phyloP scores from a whole-genome alignment of 768 basidiomycete genomes.

The Phallus indusiatus region DNA sequence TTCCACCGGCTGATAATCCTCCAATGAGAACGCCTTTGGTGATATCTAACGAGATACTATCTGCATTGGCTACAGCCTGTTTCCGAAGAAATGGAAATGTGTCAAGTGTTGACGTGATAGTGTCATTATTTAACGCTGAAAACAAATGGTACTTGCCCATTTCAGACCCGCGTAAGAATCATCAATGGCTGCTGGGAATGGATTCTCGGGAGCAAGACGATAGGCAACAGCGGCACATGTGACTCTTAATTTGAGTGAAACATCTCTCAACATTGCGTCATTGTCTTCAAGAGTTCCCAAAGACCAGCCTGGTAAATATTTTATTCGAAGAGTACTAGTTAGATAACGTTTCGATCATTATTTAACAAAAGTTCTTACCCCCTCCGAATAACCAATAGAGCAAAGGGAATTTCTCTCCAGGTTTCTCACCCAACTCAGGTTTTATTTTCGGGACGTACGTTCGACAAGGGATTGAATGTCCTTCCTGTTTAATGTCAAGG shows the following conservation, averaged over 20 bases:
- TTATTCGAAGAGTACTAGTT: not conserved
- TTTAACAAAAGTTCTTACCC: not conserved
- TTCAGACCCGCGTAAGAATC: constrained; percentile 14
- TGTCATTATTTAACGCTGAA: not conserved
- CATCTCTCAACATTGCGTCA: not conserved
- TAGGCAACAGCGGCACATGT: constrained; percentile 14
- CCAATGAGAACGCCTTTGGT: constrained; percentile 18
- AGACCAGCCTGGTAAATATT: not conserved
- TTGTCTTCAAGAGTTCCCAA: not conserved
- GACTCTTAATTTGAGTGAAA: constrained; percentile 11
- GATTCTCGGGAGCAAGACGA: constrained; percentile 18
- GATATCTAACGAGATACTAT: constrained; percentile 9
- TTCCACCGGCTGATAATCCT: constrained; percentile 17
- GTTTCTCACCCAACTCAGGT: not conserved
- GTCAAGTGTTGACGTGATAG: not conserved
- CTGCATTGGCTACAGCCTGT: constrained; percentile 9
- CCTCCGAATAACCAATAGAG: not conserved
- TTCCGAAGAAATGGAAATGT: not conserved
- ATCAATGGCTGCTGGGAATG: constrained; percentile 16
- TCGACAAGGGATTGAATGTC: not conserved
- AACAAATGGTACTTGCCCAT: not conserved
- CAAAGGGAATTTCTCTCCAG: not conserved
- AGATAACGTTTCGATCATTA: not conserved
- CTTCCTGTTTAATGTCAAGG: not conserved
- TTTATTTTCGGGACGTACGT: not conserved